Evolutionary conservation across 495 filamentous ascomycete genomes (phyloP).

Genomic region (Physcia stellaris): DNA sequence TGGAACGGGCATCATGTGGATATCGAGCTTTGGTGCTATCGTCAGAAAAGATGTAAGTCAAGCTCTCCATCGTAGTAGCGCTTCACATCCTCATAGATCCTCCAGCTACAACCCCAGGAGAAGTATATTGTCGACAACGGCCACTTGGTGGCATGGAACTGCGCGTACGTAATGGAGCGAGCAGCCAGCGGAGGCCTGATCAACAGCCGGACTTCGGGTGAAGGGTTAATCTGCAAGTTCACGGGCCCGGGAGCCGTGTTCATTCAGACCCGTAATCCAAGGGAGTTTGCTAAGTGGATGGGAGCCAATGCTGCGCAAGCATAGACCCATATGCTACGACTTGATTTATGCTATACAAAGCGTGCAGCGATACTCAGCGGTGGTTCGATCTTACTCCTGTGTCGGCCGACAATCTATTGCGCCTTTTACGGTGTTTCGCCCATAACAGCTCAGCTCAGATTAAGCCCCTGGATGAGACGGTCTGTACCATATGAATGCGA

Average conservation of each 20-base stretch:
- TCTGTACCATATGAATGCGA: too few relatives aligned
- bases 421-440: too few relatives aligned
- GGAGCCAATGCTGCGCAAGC: constrained; percentile 23
- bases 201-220: constrained; percentile 58
- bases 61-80: too few relatives aligned
- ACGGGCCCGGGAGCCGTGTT: constrained; percentile 86
- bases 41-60: constrained; percentile 83
- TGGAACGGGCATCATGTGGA: constrained; percentile 68
- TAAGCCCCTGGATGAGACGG: too few relatives aligned
- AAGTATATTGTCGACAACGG: constrained; percentile 91
- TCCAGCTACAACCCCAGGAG: constrained; percentile 59
- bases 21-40: constrained; percentile 88
- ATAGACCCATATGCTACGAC: too few relatives aligned
- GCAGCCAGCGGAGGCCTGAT: constrained; percentile 83
- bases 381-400: too few relatives aligned
- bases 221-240: constrained; percentile 90
- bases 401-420: too few relatives aligned
- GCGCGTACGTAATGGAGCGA: constrained; percentile 80
- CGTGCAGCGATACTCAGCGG: too few relatives aligned
- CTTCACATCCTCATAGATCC: constrained; percentile 7
- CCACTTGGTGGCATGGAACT: constrained; percentile 95
- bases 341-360: too few relatives aligned
- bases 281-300: constrained; percentile 40
- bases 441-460: too few relatives aligned
- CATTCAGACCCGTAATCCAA: constrained; percentile 80